A percentile compares a stretch with the other conserved stretches of the same genome.
phyloP scores from a whole-genome alignment of 129 eudicot genomes.

The Flaveria brownii region DNA sequence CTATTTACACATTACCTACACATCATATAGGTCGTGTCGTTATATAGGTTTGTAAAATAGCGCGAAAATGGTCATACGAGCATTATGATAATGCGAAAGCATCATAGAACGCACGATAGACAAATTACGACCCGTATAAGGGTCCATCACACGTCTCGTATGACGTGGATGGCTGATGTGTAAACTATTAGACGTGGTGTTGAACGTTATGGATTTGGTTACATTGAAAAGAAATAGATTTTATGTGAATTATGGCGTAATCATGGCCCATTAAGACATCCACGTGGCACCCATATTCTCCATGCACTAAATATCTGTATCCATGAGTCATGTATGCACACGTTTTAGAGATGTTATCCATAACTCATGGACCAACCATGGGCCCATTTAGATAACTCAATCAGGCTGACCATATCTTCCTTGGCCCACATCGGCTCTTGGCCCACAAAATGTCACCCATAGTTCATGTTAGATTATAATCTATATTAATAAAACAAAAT shows the following conservation, averaged over 20 bases:
- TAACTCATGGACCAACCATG: not conserved
- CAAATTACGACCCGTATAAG: no score
- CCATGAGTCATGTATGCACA: conserved; percentile 32
- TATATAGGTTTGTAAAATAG: no score
- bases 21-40: no score
- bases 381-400: conserved; percentile 12
- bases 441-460: conserved; percentile 16
- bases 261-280: not conserved
- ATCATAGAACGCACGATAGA: no score
- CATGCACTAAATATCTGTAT: conserved; percentile 18
- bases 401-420: not conserved
- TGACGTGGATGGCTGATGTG: no score
- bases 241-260: not conserved
- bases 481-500: no score
- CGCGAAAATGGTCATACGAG: no score
- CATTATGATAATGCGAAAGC: no score
- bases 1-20: no score
- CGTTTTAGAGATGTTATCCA: conserved; percentile 31
- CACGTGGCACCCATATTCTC: conserved; percentile 26
- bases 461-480: conserved; percentile 1
- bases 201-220: not conserved
- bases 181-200: no score
- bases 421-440: conserved; percentile 28
- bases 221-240: not conserved
- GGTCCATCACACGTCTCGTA: no score